Percentiles rank a stretch among this genome's conserved stretches.
Conservation (phyloP, 257 asterid species). For the Nicotiana undulata region DNA sequence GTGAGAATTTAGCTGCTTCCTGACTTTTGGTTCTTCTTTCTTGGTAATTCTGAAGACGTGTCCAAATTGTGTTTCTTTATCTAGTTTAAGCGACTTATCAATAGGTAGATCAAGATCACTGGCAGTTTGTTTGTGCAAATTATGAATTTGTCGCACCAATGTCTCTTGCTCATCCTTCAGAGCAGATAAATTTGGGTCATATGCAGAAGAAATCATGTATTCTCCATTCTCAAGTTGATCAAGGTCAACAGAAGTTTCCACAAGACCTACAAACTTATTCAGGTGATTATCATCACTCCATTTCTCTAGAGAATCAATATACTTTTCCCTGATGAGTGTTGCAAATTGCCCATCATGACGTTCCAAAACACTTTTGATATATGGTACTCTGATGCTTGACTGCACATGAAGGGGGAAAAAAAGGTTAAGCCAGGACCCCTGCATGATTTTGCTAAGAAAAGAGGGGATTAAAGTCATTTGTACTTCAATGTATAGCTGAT, state of each 20-base stretch:
- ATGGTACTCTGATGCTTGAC: constrained; percentile 91
- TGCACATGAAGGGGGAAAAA: constrained; percentile 20
- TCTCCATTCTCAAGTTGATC: constrained; percentile 98
- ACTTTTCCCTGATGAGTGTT: constrained; percentile 60
- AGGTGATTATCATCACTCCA: constrained; percentile 85
- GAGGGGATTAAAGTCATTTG: neutral
- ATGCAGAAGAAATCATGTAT: constrained; percentile 83
- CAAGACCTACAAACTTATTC: constrained; percentile 85
- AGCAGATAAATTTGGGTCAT: constrained; percentile 57
- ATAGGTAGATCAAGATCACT: constrained; percentile 69
- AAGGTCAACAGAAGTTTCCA: constrained; percentile 93
- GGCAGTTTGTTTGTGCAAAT: constrained; percentile 73
- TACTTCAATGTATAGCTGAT: neutral
- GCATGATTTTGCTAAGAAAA: neutral
- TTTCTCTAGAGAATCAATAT: constrained; percentile 52
- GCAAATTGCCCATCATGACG: constrained; percentile 70
- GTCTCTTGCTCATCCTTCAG: constrained; percentile 74
- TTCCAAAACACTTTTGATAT: constrained; percentile 65
- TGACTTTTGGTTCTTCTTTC: constrained; percentile 96
- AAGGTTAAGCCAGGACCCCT: neutral
- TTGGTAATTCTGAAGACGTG: constrained; percentile 90
- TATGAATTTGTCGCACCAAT: constrained; percentile 59
- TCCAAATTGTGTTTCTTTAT: constrained; percentile 88
- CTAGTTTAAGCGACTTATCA: constrained; percentile 84
- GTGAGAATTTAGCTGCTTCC: constrained; percentile 83